Conservation (phyloP, 192 early-diverging fungal genomes). For the Paraglomus occultum region DNA sequence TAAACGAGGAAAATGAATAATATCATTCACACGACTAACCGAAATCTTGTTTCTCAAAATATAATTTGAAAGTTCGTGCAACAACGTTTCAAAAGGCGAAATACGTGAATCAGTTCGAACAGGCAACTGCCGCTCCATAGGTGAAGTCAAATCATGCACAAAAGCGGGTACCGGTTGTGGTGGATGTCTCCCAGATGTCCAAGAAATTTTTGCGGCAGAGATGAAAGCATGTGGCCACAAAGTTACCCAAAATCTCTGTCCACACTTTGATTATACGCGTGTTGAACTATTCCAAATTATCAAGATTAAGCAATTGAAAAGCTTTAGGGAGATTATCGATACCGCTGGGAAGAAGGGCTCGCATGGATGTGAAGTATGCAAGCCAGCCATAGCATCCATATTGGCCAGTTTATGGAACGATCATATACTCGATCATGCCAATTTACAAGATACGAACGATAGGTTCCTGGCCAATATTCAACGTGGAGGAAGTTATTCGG, state of each 20-base stretch:
- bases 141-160: constrained; percentile 58
- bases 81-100: constrained; percentile 64
- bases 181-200: constrained; percentile 59
- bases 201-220: constrained; percentile 58
- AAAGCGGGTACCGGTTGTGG: constrained; percentile 62
- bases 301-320: constrained; percentile 53
- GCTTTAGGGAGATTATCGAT: constrained; percentile 52
- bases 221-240: constrained; percentile 54
- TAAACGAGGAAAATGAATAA: too few species aligned
- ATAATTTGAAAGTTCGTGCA: constrained; percentile 55
- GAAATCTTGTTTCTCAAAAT: neutral
- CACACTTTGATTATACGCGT: constrained; percentile 60
- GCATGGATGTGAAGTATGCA: constrained; percentile 61
- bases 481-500: constrained; percentile 63
- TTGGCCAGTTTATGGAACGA: constrained; percentile 64
- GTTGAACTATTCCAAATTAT: constrained; percentile 60
- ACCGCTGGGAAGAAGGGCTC: constrained; percentile 40
- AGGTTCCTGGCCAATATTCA: constrained; percentile 69
- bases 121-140: constrained; percentile 46
- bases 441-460: constrained; percentile 70
- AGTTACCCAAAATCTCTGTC: constrained; percentile 56
- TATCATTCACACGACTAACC: too few species aligned
- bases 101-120: constrained; percentile 45
- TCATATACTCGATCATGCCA: constrained; percentile 52
- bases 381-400: constrained; percentile 63